Conservation (phyloP, 2,329 filamentous ascomycete genomes). For the Paecilomyces sp. region DNA sequence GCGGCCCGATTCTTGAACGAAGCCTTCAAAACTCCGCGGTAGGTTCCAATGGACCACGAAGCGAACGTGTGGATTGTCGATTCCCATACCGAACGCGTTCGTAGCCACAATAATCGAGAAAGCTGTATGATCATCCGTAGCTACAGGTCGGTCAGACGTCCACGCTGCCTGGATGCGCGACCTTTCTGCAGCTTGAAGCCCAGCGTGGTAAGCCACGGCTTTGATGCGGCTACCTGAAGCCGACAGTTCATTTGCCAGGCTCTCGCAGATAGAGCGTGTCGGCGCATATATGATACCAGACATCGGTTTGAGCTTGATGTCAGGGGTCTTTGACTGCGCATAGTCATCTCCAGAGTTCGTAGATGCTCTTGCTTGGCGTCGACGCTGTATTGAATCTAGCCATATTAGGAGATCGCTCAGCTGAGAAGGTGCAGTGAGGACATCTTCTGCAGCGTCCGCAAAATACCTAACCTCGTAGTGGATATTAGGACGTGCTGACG, state of each 20-base stretch:
- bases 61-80: constrained; percentile 89
- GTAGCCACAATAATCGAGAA: constrained; percentile 94
- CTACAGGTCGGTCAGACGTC: constrained; percentile 19
- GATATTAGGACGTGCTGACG: constrained; percentile 74
- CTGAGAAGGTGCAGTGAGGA: constrained; percentile 50
- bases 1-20: constrained; percentile 90
- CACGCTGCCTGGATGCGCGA: constrained; percentile 47
- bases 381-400: constrained; percentile 65
- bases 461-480: constrained; percentile 78
- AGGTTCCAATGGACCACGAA: constrained; percentile 94
- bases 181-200: constrained; percentile 64
- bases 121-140: constrained; percentile 33
- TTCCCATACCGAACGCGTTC: constrained; percentile 95
- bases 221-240: constrained; percentile 25
- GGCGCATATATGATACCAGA: constrained; percentile 43
- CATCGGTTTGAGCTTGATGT: constrained; percentile 24
- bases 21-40: constrained; percentile 90
- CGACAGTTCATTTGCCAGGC: constrained; percentile 31
- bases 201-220: constrained; percentile 46
- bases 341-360: constrained; percentile 20
- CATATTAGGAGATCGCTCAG: constrained; percentile 71
- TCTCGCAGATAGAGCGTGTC: constrained; percentile 32
- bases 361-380: constrained; percentile 52
- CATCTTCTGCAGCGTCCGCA: constrained; percentile 21
- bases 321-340: constrained; percentile 4